phyloP scores from a whole-genome alignment of 176 grass and related monocot genomes.

The Hyparrhenia diplandra region DNA sequence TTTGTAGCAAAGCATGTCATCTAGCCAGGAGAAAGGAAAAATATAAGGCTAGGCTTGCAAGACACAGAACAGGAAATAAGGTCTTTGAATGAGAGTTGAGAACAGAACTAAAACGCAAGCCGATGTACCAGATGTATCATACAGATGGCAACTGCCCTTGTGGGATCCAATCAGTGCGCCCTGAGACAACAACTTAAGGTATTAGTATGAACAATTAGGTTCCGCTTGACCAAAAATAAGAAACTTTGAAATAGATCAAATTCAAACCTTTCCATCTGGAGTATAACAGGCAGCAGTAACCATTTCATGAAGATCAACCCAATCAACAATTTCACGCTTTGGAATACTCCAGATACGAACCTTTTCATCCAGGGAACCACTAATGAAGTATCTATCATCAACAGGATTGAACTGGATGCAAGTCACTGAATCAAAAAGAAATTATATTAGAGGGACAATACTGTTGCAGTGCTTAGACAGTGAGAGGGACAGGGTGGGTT shows the following conservation, averaged over 20 bases:
- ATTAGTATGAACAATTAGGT: slow-evolving; percentile 26
- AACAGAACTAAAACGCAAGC: slow-evolving; percentile 6
- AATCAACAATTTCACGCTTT: slow-evolving; percentile 91
- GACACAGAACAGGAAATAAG: neutral
- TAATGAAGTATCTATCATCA: slow-evolving; percentile 99
- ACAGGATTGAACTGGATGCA: slow-evolving; percentile 99
- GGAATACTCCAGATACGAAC: slow-evolving; percentile 96
- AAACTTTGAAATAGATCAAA: slow-evolving; percentile 20
- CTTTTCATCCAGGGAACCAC: slow-evolving; percentile 93
- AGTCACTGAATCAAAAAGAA: slow-evolving; percentile 70
- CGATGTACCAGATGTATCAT: slow-evolving; percentile 79
- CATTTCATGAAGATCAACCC: slow-evolving; percentile 98
- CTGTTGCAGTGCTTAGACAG: neutral
- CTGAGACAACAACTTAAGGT: slow-evolving; percentile 41
- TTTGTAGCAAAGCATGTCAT: slow-evolving; percentile 86
- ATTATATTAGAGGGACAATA: neutral
- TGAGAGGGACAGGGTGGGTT: neutral
- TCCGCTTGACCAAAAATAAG: neutral
- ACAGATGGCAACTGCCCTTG: slow-evolving; percentile 83
- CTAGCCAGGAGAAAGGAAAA: slow-evolving; percentile 35
- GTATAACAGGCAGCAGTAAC: slow-evolving; percentile 95
- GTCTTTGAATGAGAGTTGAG: neutral
- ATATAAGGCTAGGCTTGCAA: slow-evolving; percentile 4
- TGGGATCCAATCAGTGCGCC: slow-evolving; percentile 81
- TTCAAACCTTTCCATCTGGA: slow-evolving; percentile 89